Conservation (phyloP, 2,329 filamentous ascomycete genomes). For the Hypoxylon sp. region DNA sequence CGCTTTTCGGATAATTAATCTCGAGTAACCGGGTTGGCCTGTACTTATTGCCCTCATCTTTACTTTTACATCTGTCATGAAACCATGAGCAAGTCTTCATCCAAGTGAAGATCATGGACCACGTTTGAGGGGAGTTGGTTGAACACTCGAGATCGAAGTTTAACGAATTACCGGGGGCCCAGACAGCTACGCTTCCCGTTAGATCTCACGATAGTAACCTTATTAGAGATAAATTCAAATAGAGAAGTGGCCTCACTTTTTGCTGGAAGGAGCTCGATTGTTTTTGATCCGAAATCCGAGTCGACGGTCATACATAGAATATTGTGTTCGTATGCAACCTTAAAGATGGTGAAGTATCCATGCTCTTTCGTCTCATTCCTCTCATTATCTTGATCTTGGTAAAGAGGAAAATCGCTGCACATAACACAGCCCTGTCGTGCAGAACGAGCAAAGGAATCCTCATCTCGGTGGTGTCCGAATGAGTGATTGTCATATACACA, state of each 20-base stretch:
- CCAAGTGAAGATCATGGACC: constrained; percentile 10
- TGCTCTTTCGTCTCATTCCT: not conserved
- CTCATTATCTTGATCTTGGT: not conserved
- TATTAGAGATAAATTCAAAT: too few species aligned
- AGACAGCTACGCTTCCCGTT: not conserved
- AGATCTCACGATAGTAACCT: not conserved
- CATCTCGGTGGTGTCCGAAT: constrained; percentile 16
- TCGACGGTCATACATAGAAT: constrained; percentile 6
- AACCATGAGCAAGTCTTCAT: constrained; percentile 8
- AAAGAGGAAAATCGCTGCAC: constrained; percentile 13
- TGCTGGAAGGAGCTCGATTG: not conserved
- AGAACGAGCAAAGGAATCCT: constrained; percentile 13
- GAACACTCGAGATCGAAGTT: constrained; percentile 11
- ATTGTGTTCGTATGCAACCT: not conserved
- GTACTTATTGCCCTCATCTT: not conserved
- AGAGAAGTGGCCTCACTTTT: not conserved
- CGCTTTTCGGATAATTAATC: not conserved
- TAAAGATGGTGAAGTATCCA: constrained; percentile 12
- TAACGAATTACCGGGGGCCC: not conserved
- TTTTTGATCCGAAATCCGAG: constrained; percentile 3
- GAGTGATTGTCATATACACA: not conserved
- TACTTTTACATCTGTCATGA: constrained; percentile 4
- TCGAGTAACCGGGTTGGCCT: constrained; percentile 12
- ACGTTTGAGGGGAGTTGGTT: constrained; percentile 11
- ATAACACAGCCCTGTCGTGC: constrained; percentile 12